Conservation (phyloP, 2,329 filamentous ascomycete species). For the Trematosphaeria pertusa region DNA sequence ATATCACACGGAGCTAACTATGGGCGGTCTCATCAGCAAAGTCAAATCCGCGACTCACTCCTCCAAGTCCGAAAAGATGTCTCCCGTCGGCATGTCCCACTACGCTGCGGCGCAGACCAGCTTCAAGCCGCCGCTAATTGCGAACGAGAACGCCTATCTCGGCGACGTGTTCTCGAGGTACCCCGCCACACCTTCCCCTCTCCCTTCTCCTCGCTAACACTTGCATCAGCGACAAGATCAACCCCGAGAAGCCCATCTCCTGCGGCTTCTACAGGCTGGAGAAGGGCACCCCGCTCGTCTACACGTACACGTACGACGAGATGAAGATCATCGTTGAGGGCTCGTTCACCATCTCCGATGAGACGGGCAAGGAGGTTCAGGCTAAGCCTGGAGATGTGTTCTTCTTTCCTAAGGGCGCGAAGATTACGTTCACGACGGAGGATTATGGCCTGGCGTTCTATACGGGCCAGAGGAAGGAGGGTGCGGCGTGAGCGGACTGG, state of each 20-base stretch:
- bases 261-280: slow-evolving; percentile 72
- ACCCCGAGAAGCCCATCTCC: slow-evolving; percentile 66
- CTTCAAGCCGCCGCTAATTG: slow-evolving; percentile 70
- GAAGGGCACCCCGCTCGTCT: slow-evolving; percentile 71
- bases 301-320: slow-evolving; percentile 74
- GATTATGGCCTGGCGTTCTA: slow-evolving; percentile 69
- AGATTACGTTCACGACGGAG: slow-evolving; percentile 70
- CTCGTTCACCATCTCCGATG: slow-evolving; percentile 69
- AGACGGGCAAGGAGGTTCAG: slow-evolving; percentile 66
- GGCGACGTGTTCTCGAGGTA: slow-evolving; percentile 67
- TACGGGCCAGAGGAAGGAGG: slow-evolving; percentile 48
- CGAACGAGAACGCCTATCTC: slow-evolving; percentile 72
- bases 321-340: slow-evolving; percentile 78
- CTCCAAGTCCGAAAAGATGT: slow-evolving; percentile 21
- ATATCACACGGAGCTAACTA: slow-evolving; percentile 6
- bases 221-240: slow-evolving; percentile 56
- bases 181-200: background rate
- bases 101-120: slow-evolving; percentile 64
- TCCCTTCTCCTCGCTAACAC: slow-evolving; percentile 17
- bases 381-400: slow-evolving; percentile 71
- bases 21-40: slow-evolving; percentile 22
- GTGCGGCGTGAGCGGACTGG: slow-evolving; percentile 28
- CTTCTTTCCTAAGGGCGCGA: slow-evolving; percentile 70
- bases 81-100: slow-evolving; percentile 55
- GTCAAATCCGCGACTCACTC: slow-evolving; percentile 12